phyloP scores from a whole-genome alignment of 2,329 filamentous ascomycete species.

The Stromatinia cepivora region DNA sequence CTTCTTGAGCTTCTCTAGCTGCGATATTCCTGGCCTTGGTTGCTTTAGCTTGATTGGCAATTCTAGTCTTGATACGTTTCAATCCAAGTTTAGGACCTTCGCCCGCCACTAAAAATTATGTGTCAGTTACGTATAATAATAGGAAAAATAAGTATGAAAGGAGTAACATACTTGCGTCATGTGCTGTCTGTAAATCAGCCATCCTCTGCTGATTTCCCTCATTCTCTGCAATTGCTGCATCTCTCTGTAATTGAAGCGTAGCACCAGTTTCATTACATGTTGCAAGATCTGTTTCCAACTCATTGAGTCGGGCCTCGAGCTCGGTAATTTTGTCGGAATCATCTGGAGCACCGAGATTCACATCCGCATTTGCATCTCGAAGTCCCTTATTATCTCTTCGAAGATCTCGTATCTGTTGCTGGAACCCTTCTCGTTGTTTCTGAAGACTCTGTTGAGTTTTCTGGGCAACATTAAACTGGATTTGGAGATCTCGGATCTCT shows the following conservation, averaged over 20 bases:
- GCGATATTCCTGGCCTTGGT: conserved; percentile 2
- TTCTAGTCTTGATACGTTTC: conserved; percentile 17
- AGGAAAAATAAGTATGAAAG: not conserved
- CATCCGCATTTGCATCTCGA: rapidly evolving
- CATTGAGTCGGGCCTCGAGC: not conserved
- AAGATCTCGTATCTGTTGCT: not conserved
- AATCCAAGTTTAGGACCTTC: conserved; percentile 16
- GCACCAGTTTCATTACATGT: not conserved
- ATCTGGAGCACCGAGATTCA: not conserved
- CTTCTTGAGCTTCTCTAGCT: not conserved
- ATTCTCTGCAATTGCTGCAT: conserved; percentile 5
- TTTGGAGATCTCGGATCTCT: not conserved
- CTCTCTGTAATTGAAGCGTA: conserved; percentile 10
- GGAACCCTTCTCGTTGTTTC: not conserved
- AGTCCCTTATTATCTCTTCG: not conserved
- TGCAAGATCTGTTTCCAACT: not conserved
- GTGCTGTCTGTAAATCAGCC: conserved; percentile 11
- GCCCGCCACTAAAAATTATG: not conserved
- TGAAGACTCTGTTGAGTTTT: not conserved
- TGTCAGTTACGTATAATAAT: not conserved
- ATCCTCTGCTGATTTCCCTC: not conserved
- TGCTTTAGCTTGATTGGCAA: conserved; percentile 10
- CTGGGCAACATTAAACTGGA: not conserved
- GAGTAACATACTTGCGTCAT: not conserved
- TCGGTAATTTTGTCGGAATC: not conserved